Conservation (phyloP, 139 green algal genomes). For the Chlorella sp. region DNA sequence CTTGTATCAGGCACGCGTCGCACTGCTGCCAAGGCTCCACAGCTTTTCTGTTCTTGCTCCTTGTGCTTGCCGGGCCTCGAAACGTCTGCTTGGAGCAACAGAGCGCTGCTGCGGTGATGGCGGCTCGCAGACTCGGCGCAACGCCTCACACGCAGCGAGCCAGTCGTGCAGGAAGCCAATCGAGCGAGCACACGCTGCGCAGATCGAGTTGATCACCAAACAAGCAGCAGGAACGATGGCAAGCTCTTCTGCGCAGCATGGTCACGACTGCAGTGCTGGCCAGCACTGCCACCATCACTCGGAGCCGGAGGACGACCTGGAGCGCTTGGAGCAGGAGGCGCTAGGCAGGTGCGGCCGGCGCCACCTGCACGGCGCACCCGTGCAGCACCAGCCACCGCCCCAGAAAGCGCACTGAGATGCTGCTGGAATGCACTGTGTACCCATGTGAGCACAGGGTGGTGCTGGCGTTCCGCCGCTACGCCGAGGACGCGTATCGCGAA, state of each 20-base stretch:
- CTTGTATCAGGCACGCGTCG: no score
- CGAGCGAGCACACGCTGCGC: no score
- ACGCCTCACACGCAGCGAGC: not conserved
- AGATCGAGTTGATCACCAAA: no score
- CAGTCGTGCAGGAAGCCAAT: no score
- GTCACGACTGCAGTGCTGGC: no score
- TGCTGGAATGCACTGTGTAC: not conserved
- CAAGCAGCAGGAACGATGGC: no score
- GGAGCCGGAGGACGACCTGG: conserved; percentile 16
- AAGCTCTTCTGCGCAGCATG: no score
- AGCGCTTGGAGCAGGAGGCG: conserved; percentile 25
- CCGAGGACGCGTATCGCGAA: conserved; percentile 43
- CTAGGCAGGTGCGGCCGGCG: conserved; percentile 20
- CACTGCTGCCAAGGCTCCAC: no score
- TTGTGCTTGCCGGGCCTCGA: not conserved
- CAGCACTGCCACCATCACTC: no score
- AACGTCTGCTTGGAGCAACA: no score
- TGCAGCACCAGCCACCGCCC: not conserved
- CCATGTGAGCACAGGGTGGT: conserved; percentile 50
- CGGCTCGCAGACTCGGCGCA: not conserved
- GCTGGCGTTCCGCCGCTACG: conserved; percentile 61
- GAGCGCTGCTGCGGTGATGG: not conserved
- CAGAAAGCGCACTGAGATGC: not conserved
- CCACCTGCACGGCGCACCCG: not conserved
- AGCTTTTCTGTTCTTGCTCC: not conserved